Evolutionary conservation across 2,329 filamentous ascomycete genomes (phyloP), one percentile per base, ranked within the genome.

Genomic region (Penicillium sclerotiorum): DNA sequence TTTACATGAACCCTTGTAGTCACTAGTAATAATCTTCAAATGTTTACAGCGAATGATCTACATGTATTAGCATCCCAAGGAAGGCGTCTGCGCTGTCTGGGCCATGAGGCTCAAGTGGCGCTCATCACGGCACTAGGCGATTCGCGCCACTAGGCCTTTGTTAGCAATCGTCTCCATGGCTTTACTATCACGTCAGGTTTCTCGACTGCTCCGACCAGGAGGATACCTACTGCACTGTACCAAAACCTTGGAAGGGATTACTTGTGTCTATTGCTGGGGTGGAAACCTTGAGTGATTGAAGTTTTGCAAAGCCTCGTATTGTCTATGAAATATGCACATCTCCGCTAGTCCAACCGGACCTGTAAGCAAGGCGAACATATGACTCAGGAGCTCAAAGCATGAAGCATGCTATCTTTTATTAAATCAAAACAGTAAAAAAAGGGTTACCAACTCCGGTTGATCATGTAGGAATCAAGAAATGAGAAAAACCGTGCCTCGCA

Each of bases 401-500:
- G 61, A 63, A 63, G 58, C 56, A 56, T 60, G 59, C 57, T 56
- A 61, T 67, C 59, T 66, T 68, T 67, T 65, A 68, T 65, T 65
- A 68, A 65, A 65, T 63, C 50, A 64, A 50, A 66, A 60, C 57
- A 62, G 64, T 59, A 58, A 39, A 56, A 60, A 62, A 60, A 58
- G 59, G 49, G 61, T 61, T 68, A 68, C 67, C 66, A 70, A 70
- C 67, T 70, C 67, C 67, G 64, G 65, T 66, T 63, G 63, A 68
- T 69, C 65, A 65, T 68, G 64, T 63, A 46, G 43, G 33, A 68
- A 68, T 65, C 62, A 66, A 67, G 61, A 66, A 67, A 69, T 60
- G 56, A 64, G 58, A 58, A 65, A n/a, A 65, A 63, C 65, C 62
- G 65, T 65, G 62, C 62, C 65, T 60, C 48, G 64, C 55, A 60